phyloP scores from a whole-genome alignment of 768 basidiomycete species.

The Mycena galopus region DNA sequence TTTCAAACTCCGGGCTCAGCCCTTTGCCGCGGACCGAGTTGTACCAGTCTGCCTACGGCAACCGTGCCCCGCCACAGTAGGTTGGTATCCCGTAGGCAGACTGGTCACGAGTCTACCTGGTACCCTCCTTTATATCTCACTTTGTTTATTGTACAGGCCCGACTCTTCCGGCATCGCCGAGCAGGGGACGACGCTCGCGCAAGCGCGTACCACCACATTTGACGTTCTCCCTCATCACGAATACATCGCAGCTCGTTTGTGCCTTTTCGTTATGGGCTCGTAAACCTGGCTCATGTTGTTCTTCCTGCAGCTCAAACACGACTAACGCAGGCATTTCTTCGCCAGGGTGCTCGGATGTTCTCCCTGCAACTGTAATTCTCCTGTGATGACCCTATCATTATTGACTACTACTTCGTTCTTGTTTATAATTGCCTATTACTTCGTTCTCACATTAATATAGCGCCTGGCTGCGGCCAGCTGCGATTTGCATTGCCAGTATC shows the following conservation, averaged over 20 bases:
- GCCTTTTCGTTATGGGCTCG: conserved; percentile 30
- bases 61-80: too few species aligned
- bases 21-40: too few species aligned
- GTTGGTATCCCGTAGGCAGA: too few species aligned
- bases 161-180: conserved; percentile 69
- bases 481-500: conserved; percentile 8
- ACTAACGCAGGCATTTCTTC: conserved; percentile 64
- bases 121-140: conserved; percentile 26
- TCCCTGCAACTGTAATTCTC: conserved; percentile 41
- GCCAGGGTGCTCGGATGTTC: conserved; percentile 68
- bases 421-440: conserved; percentile 29
- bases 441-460: conserved; percentile 31
- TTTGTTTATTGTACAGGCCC: conserved; percentile 48
- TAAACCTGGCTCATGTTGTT: conserved; percentile 31
- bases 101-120: too few species aligned
- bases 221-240: conserved; percentile 80
- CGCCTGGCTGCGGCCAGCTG: conserved; percentile 33
- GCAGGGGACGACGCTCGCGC: conserved; percentile 76
- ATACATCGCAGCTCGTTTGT: conserved; percentile 86
- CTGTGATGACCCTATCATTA: conserved; percentile 14
- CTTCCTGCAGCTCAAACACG: conserved; percentile 57
- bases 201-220: conserved; percentile 80
- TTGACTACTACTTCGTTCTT: conserved; percentile 34
- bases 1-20: too few species aligned
- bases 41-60: too few species aligned